Base-by-base conservation (phyloP, 2,329 filamentous ascomycete genomes). In the Paracorniculantispora psalliotae region DNA sequence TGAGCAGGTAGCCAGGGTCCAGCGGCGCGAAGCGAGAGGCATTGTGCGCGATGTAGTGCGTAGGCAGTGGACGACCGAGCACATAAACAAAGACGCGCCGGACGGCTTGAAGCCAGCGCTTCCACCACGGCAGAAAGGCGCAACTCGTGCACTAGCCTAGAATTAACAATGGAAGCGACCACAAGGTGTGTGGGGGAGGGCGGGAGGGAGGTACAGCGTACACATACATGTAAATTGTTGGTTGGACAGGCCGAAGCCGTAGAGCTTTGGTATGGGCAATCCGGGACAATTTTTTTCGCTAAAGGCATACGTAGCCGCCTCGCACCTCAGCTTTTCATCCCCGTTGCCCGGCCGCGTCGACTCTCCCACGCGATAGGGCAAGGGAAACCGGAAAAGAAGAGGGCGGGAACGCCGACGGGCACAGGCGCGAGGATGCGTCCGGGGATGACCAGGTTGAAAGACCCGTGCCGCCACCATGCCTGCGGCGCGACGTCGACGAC, bases 291-390 rank as follows among this genome's bases (percentile, higher is more conserved):
- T 63, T 17, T 72, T 64, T 39, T 71, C 63, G 4, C 77, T 64
- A 72, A 71, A 77, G 23, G 70, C 65, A 61, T 72, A 77, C 2
- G 73, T 73, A 2, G 68, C 74, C 13, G 69, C 73, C 65, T 77
- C 74, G 59, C 65, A 65, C 19, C 68, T 61, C 2, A 77, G 26
- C 67, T 78, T 77, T 63, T 78, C 75, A 44, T 78, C 72, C 13
- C 68, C 67, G 50, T 71, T 76, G 4, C 73, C 75, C 10, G 63
- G 61, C 21, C 71, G 33, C 9, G 49, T 60, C 15, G 56, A 59
- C 57, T 77, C 76, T 10, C 74, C 75, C 5, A 75, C 63, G 53
- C 71, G 72, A 61, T 70, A 70, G 25, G 70, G 70, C 60, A 73
- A 61, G 52, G 73, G 67, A 52, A 71, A 67, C 21, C 69, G 66